Evolutionary conservation across 208 protist species (phyloP).

Genomic region (Leishmania tarentolae): DNA sequence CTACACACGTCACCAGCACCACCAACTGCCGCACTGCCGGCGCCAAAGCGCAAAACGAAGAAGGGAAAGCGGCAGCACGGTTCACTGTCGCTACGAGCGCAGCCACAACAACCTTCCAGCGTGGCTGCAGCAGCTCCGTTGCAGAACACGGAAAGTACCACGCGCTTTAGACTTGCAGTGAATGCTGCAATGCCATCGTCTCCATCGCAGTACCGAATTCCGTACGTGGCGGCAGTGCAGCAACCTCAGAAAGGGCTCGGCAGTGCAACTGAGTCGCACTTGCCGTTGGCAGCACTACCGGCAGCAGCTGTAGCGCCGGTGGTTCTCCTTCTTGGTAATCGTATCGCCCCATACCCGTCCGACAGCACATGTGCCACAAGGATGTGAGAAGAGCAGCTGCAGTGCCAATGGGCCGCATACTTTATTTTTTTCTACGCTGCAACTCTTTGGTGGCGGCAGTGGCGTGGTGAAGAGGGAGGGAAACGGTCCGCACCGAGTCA

Average conservation of each 20-base stretch:
- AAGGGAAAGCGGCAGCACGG: not conserved
- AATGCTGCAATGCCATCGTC: not conserved
- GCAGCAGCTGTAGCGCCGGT: not conserved
- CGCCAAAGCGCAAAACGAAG: not conserved
- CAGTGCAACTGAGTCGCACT: not conserved
- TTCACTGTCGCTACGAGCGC: not conserved
- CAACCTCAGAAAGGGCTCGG: not conserved
- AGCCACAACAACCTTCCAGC: not conserved
- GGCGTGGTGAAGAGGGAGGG: not conserved
- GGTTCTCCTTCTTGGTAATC: conserved; percentile 18
- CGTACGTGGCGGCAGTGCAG: conserved; percentile 21
- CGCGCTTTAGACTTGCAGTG: not conserved
- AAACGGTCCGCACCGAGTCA: not conserved
- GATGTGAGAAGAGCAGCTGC: not conserved
- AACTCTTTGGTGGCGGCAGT: not conserved
- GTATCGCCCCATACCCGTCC: conserved; percentile 17
- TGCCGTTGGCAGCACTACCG: not conserved
- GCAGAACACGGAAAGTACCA: not conserved
- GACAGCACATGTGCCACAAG: not conserved
- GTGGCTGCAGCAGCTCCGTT: not conserved
- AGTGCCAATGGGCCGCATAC: too few relatives aligned
- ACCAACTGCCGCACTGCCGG: not conserved
- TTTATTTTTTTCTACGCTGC: not conserved
- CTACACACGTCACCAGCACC: not conserved
- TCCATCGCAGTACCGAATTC: conserved; percentile 4